These are phyloP conservation scores for Backusella parvicylindrica DNA, from an alignment of 192 early-diverging fungal genomes.

Conservation along the genomic window DNA sequence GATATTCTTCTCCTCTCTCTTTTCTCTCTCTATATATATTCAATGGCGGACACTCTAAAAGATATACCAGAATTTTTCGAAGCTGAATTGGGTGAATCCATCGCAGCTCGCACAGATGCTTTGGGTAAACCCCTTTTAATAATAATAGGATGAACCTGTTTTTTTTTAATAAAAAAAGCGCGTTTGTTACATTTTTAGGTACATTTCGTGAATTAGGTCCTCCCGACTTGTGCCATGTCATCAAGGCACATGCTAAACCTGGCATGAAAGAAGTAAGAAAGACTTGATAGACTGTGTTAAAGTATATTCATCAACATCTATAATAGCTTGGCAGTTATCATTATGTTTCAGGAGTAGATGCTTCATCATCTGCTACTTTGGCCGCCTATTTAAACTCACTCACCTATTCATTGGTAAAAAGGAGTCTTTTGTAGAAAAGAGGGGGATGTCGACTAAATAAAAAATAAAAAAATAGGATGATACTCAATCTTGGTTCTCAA, in stretches of 20 bases:
- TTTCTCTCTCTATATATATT: background rate
- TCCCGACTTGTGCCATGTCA: constrained; percentile 95
- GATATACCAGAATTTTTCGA: constrained; percentile 98
- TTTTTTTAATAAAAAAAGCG: background rate
- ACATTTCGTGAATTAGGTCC: constrained; percentile 93
- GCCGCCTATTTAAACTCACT: constrained; percentile 97
- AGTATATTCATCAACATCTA: too few relatives aligned
- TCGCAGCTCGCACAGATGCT: constrained; percentile 83
- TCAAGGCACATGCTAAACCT: constrained; percentile 86
- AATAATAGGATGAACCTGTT: background rate
- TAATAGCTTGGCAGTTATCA: constrained; percentile 81
- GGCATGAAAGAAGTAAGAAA: constrained; percentile 67
- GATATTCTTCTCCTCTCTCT: background rate
- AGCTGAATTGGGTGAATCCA: constrained; percentile 83
- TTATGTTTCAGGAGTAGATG: constrained; percentile 76
- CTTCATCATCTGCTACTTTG: constrained; percentile 93
- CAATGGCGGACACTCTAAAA: constrained; percentile 56
- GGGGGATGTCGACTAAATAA: background rate
- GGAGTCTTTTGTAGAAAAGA: background rate
- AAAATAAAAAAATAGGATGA: constrained; percentile 47
- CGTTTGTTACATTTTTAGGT: constrained; percentile 39
- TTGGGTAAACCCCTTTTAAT: constrained; percentile 61
- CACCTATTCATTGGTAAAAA: constrained; percentile 78
- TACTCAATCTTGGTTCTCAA: constrained; percentile 62
- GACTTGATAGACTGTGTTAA: too few relatives aligned